Conservation (phyloP, 768 basidiomycete genomes). For the Mycena haematopus region DNA sequence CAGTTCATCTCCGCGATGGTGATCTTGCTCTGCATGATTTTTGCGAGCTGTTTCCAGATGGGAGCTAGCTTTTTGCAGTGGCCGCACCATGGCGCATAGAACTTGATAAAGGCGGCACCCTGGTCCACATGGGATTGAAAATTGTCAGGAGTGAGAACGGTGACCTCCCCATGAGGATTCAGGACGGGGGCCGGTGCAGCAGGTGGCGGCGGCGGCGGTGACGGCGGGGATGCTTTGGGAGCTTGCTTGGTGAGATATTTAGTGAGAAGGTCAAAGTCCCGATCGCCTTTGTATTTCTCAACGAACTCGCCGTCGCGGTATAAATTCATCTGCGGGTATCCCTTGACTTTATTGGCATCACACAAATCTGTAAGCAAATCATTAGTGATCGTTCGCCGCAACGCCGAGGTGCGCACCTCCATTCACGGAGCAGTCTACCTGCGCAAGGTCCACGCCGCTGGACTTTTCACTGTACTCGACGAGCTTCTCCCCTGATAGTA, state of each 20-base stretch:
- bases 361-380: constrained; percentile 45
- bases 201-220: too few relatives aligned
- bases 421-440: constrained; percentile 81
- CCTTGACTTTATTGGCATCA: not conserved
- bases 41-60: constrained; percentile 77
- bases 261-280: constrained; percentile 61
- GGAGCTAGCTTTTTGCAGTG: constrained; percentile 63
- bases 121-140: constrained; percentile 47
- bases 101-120: constrained; percentile 61
- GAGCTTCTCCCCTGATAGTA: constrained; percentile 73
- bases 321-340: constrained; percentile 50
- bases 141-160: constrained; percentile 40
- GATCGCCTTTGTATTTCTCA: constrained; percentile 59
- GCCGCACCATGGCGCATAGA: constrained; percentile 95
- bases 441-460: constrained; percentile 68
- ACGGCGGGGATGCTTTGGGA: too few relatives aligned
- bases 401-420: constrained; percentile 60
- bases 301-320: constrained; percentile 42
- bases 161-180: constrained; percentile 47
- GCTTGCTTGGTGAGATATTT: constrained; percentile 48
- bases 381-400: not conserved
- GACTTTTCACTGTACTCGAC: constrained; percentile 53
- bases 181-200: constrained; percentile 23
- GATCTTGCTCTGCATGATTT: constrained; percentile 68
- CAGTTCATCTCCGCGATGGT: constrained; percentile 82